Base-by-base conservation (phyloP, 1,284 basidiomycete genomes). In the Boletellus deceptivus region DNA sequence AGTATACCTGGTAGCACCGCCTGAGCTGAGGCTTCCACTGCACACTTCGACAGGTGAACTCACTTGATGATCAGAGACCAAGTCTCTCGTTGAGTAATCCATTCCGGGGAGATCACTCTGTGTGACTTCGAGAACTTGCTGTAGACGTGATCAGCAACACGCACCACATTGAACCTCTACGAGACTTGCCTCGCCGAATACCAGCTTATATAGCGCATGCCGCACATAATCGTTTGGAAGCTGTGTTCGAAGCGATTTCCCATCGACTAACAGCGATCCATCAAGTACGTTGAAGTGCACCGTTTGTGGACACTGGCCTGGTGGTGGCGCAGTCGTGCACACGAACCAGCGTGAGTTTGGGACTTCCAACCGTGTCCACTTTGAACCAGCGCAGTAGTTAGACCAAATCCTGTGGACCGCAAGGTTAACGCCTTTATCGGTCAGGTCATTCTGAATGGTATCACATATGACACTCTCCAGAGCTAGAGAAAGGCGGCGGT, bases 71-170 rank as follows among this genome's bases (percentile, higher is more conserved):
- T 52, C 52, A 6, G 43, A 54, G 14, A 72, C 59, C 27, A 38
- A n/a, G 16, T 49, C 51, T 31, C 64, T 60, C 16, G 68, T 70
- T 3, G 61, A 58, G 54, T 67, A 77, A 16, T 71, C 65, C 71
- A 76, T 71, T 1, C 69, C 70, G 0, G 57, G 54, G 11, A 70
- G 55, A 44, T 62, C 58, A 3, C 61, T 54, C 7, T 74, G 76
- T 20, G 71, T 55, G 29, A 35, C 34, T 5, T 8, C 17, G 14
- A 35, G 34, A 8, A n/a, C 16, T 35, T 35, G 34, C 34, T 35
- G n/a, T 35, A 8, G 17, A 35, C 17, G n/a, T 10, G 8, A 17
- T 35, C n/a, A 35, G 34, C 14, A 31, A 14, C 6, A 13, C 14
- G 13, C 13, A 9, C 14, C 14, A 14, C 33, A 7, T 35, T 6